Conservation (phyloP, 2,329 filamentous ascomycete species). For the Aspergillus jensenii region DNA sequence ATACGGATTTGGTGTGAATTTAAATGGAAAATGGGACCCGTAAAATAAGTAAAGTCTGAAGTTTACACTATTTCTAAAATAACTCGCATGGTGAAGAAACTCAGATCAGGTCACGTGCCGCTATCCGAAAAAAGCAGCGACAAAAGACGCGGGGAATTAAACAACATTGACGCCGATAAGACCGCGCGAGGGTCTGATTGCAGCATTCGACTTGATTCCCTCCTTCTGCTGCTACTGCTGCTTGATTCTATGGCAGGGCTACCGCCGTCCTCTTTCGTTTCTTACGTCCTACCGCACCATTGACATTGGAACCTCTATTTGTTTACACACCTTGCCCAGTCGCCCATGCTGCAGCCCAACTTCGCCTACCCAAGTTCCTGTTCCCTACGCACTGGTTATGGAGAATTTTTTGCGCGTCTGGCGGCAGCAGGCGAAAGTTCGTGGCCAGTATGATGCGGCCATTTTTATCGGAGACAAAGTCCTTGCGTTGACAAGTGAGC, state of each 20-base stretch:
- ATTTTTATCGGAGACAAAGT: constrained; percentile 98
- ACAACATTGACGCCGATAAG: neutral
- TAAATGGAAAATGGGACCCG: neutral
- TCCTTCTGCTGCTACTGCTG: neutral
- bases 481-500: constrained; percentile 82
- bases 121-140: constrained; percentile 3
- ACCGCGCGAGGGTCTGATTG: neutral
- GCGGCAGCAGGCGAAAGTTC: constrained; percentile 92
- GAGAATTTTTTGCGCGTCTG: constrained; percentile 90
- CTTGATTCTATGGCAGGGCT: neutral
- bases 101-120: neutral
- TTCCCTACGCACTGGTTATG: constrained; percentile 54
- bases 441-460: constrained; percentile 93
- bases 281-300: neutral
- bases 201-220: neutral
- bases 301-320: constrained; percentile 4
- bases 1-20: neutral
- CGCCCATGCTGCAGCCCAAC: constrained; percentile 1
- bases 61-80: too few species aligned
- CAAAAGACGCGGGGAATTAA: neutral
- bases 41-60: too few species aligned
- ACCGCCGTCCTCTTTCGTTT: neutral
- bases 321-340: constrained; percentile 6
- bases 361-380: neutral
- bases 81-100: too few species aligned